Conservation (phyloP, 768 basidiomycete genomes). For the Russula sp. region DNA sequence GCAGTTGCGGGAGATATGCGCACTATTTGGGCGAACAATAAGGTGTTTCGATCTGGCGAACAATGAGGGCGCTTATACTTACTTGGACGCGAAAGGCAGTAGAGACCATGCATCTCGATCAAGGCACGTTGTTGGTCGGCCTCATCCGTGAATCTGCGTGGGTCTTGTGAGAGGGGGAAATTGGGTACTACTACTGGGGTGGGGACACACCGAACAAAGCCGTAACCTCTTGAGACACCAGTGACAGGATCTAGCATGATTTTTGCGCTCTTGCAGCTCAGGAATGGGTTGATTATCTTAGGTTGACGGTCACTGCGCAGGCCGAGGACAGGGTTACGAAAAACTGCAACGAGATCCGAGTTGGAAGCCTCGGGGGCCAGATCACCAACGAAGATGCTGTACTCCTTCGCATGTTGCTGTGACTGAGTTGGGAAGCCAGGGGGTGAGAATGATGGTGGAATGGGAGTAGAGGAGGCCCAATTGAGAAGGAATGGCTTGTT, state of each 20-base stretch:
- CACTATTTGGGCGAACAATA: slow-evolving; percentile 51
- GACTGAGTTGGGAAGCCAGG: slow-evolving; percentile 44
- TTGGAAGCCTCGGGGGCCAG: slow-evolving; percentile 91
- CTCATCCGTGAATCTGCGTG: slow-evolving; percentile 78
- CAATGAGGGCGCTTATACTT: slow-evolving; percentile 36
- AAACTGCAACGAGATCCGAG: slow-evolving; percentile 91
- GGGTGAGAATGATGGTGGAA: slow-evolving; percentile 36
- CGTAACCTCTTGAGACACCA: slow-evolving; percentile 86
- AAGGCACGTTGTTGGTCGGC: slow-evolving; percentile 85
- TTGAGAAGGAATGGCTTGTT: slow-evolving; percentile 75
- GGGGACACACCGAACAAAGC: slow-evolving; percentile 74
- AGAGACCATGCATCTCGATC: slow-evolving; percentile 88
- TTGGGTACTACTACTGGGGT: slow-evolving; percentile 13
- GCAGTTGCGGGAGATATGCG: slow-evolving; percentile 88
- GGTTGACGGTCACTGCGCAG: slow-evolving; percentile 83
- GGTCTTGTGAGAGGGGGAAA: slow-evolving; percentile 29
- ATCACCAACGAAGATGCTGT: slow-evolving; percentile 93
- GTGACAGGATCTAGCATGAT: slow-evolving; percentile 92
- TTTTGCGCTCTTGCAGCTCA: slow-evolving; percentile 92
- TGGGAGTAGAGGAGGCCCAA: slow-evolving; percentile 57
- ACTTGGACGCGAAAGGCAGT: slow-evolving; percentile 88
- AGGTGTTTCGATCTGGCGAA: slow-evolving; percentile 13
- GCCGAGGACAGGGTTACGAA: slow-evolving; percentile 85
- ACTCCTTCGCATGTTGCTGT: slow-evolving; percentile 73
- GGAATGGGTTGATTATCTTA: slow-evolving; percentile 83